Evolutionary conservation across 2,329 filamentous ascomycete species (phyloP), one percentile per base, ranked within the genome.

Genomic region (Didymella pinodella): DNA sequence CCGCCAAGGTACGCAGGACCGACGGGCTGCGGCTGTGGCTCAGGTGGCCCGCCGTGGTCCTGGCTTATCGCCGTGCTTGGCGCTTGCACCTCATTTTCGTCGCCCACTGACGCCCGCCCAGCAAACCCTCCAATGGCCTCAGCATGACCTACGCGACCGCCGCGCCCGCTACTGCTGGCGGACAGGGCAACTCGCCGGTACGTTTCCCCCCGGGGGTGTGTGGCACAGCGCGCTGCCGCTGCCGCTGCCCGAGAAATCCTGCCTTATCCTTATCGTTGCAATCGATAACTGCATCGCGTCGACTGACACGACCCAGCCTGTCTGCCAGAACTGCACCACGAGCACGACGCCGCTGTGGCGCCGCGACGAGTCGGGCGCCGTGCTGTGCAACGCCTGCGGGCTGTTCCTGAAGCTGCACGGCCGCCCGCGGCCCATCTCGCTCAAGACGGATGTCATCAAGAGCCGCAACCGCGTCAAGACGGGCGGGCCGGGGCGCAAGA

Each of bases 371-470:
- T 88, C 90, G 72, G 95, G 95, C 67, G 90, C 93, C 0, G 94
- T 99, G 36, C 90, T 99, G 51, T 99, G 95, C 88, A 99, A 99
- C 81, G 95, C 95, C 73, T 99, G 95, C 80, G 95, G 95, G 60
- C 86, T 99, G 57, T 99, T 98, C 79, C 86, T 98, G 72, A 99
- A 99, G 85, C 85, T 99, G 68, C 95, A 99, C 77, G 93, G 93
- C 65, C 90, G 93, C 26, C 88, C 95, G 61, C 89, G 95, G 56
- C 95, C 95, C 68, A 97, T 97, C 77, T 96, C 92, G 70, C 86
- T 99, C 71, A 99, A 99, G 85, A 98, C 95, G 48, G 95, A 99
- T 83, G 94, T 98, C 68, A 99, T 99, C 82, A 99, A 99, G 84
- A 97, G 93, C 82, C 92, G 95, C 73, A 99, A 99, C 80, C 89